Conservation (phyloP, 176 grass and related monocot species). For the Miscanthus lutarioriparius region DNA sequence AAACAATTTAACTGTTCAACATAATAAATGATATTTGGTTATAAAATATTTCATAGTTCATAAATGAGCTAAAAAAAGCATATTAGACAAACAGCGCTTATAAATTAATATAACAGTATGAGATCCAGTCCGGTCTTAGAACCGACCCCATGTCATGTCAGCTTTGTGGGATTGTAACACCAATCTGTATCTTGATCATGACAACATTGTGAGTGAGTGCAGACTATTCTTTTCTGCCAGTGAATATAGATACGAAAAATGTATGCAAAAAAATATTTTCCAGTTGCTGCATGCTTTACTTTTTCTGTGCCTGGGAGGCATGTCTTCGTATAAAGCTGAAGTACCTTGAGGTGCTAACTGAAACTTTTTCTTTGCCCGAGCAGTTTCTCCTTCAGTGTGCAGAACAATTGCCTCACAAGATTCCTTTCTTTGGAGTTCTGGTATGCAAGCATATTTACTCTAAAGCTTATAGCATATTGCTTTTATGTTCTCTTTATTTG, state of each 20-base stretch:
- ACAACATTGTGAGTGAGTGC: neutral
- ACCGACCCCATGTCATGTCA: neutral
- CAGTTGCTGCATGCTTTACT: conserved; percentile 11
- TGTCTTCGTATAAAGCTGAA: neutral
- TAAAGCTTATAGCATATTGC: conserved; percentile 1
- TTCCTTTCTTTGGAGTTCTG: conserved; percentile 94
- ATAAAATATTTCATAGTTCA: neutral
- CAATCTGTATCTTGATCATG: neutral
- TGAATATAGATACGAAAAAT: conserved; percentile 5
- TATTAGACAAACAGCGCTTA: neutral
- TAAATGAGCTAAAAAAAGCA: neutral
- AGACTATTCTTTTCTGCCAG: neutral
- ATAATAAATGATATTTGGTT: neutral
- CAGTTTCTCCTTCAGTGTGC: conserved; percentile 89
- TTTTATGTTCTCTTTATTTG: conserved; percentile 1
- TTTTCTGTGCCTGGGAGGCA: neutral
- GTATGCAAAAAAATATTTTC: neutral
- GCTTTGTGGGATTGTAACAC: neutral
- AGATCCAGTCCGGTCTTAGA: neutral
- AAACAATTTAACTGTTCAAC: neutral
- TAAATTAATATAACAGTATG: neutral
- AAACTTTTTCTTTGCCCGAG: conserved; percentile 33
- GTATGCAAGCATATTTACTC: conserved; percentile 50
- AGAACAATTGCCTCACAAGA: conserved; percentile 95
- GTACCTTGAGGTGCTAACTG: conserved; percentile 43